Evolutionary conservation across 129 eudicot genomes (phyloP).

Genomic region (Calendula officinalis): DNA sequence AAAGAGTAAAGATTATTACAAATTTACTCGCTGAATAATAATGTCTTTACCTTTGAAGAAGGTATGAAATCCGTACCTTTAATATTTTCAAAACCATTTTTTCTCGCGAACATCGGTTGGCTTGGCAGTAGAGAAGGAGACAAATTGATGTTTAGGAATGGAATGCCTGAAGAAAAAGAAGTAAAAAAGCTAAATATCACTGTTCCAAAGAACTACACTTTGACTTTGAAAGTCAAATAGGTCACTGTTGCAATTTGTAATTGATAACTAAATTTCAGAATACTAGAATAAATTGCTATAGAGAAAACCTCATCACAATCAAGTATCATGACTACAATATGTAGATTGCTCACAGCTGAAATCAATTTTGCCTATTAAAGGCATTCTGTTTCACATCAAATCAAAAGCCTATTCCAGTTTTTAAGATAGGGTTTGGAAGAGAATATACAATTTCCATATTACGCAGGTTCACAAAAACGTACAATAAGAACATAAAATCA

Average conservation of each 20-base stretch:
- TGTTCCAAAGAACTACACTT: too few species aligned
- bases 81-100: slow-evolving; percentile 41
- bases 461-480: neutral
- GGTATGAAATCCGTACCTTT: slow-evolving; percentile 25
- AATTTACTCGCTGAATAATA: neutral
- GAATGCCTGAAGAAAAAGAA: slow-evolving; percentile 42
- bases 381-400: slow-evolving; percentile 7
- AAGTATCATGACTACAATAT: neutral
- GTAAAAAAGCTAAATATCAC: too few species aligned
- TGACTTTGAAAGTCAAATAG: too few species aligned
- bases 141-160: slow-evolving; percentile 48
- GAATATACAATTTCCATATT: slow-evolving; percentile 6
- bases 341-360: slow-evolving; percentile 3
- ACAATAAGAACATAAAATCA: neutral
- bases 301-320: slow-evolving; percentile 2
- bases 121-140: slow-evolving; percentile 60
- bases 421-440: neutral
- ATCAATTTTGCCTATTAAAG: neutral
- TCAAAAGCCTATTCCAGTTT: neutral
- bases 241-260: too few species aligned
- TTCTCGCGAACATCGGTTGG: slow-evolving; percentile 41
- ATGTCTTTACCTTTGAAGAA: slow-evolving; percentile 7
- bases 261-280: neutral
- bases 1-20: neutral
- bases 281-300: slow-evolving; percentile 1